phyloP scores from a whole-genome alignment of 192 early-diverging fungal species.

The Radiomyces spectabilis region DNA sequence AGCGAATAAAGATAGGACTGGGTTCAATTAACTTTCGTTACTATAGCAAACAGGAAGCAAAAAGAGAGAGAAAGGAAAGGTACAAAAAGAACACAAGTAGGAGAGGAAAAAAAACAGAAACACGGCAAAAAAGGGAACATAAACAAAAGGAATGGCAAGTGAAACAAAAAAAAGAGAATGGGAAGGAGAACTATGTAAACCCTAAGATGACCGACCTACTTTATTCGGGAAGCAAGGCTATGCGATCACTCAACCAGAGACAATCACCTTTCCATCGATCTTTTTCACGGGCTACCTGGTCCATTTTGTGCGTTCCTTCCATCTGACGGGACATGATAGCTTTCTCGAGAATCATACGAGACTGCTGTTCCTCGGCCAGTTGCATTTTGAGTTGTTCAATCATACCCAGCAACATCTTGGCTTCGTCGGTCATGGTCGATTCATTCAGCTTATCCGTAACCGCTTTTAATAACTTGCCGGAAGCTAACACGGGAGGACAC shows the following conservation, averaged over 20 bases:
- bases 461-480: not conserved
- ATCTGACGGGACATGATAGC: slow-evolving; percentile 34
- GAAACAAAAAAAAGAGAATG: not conserved
- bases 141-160: not conserved
- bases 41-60: no score
- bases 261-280: slow-evolving; percentile 18
- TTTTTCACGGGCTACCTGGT: slow-evolving; percentile 27
- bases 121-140: not conserved
- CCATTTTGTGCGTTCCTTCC: slow-evolving; percentile 27
- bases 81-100: no score
- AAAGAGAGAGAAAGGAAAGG: no score
- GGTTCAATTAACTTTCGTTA: no score
- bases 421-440: slow-evolving; percentile 1
- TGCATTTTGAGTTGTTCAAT: slow-evolving; percentile 15
- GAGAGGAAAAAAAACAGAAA: no score
- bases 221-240: slow-evolving; percentile 2
- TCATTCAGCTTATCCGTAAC: not conserved
- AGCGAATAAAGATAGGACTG: no score
- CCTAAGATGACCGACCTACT: no score
- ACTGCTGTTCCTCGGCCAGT: slow-evolving; percentile 20
- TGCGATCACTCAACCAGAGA: slow-evolving; percentile 11
- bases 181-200: no score
- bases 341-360: slow-evolving; percentile 23
- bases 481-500: slow-evolving; percentile 6
- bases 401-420: not conserved